Base-by-base conservation (phyloP, 2,329 filamentous ascomycete genomes). In the Aspergillus luchuensis region DNA sequence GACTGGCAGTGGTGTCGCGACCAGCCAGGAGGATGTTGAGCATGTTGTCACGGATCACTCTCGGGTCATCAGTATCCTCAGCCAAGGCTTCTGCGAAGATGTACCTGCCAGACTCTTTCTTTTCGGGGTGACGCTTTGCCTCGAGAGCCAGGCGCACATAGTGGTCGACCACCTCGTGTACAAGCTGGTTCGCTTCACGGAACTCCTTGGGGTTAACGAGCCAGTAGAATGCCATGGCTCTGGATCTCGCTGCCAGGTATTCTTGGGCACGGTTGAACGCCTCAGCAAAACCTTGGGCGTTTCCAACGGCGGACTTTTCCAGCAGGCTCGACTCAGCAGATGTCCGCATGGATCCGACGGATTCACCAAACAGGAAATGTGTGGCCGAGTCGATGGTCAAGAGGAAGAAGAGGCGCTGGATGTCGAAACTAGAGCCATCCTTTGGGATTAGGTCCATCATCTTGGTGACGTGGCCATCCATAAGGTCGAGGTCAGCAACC, bases 381-480 rank as follows among this genome's bases (percentile, higher is more conserved):
- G 92, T 97, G 2, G 91, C 87, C 4, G 91, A 89, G 76, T 97
- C 93, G 15, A 97, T 82, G 0, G 92, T 93, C 70, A 88, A 89
- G 30, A 91, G 83, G 79, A 91, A 96, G 76, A 97, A 89, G 43
- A 96, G 79, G 60, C 91, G 87, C 63, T 87, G 85, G 4, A 94
- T 86, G 66, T 96, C 87, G 39, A 96, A 80, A 8, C 85, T 66
- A 8, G 68, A 73, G 39, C 74, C 70, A 36, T 77, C 74, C 25
- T 73, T 80, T 0, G 85, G 85, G 7, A 85, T 81, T 45, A 87
- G 84, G 15, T 82, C 79, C 69, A 96, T 85, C 19, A 97, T 79
- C 0, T 86, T 84, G 67, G 90, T 82, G 39, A 93, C 83, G 70
- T 97, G 92, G 21, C 83, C 81, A 76, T 97, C 92, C 71, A 97